phyloP scores from a whole-genome alignment of 768 basidiomycete genomes.

The Rhizopogon vinicolor region DNA sequence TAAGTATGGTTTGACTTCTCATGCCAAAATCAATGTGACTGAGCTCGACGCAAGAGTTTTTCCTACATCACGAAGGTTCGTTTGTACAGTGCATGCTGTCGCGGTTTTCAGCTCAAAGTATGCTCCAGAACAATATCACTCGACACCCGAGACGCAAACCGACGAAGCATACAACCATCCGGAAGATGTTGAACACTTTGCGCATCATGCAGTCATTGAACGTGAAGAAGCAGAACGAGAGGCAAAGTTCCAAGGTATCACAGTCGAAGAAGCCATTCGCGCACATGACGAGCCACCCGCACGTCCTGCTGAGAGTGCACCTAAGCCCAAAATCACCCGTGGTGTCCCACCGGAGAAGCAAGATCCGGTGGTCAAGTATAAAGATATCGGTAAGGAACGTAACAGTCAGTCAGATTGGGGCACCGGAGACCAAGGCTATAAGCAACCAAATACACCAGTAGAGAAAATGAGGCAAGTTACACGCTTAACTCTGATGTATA shows the following conservation, averaged over 20 bases:
- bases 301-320: slow-evolving; percentile 11
- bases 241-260: slow-evolving; percentile 78
- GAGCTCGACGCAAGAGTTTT: slow-evolving; percentile 61
- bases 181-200: slow-evolving; percentile 91
- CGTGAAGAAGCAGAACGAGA: slow-evolving; percentile 78
- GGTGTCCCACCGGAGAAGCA: slow-evolving; percentile 62
- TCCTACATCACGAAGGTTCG: slow-evolving; percentile 94
- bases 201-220: slow-evolving; percentile 85
- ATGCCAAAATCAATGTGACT: background rate
- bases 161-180: slow-evolving; percentile 93
- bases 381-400: slow-evolving; percentile 48
- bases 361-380: slow-evolving; percentile 61
- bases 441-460: slow-evolving; percentile 60
- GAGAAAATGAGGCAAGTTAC: slow-evolving; percentile 68
- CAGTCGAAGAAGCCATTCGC: slow-evolving; percentile 63
- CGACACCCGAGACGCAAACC: slow-evolving; percentile 95
- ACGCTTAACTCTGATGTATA: background rate
- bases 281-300: slow-evolving; percentile 42
- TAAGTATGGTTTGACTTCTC: slow-evolving; percentile 30
- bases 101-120: background rate
- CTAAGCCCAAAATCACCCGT: slow-evolving; percentile 52
- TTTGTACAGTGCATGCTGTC: background rate
- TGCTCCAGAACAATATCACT: slow-evolving; percentile 78
- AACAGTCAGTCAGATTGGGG: slow-evolving; percentile 66
- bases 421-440: slow-evolving; percentile 63